Evolutionary conservation across 164 flowering plant genomes (phyloP).

Genomic region (Sextonia rubra): DNA sequence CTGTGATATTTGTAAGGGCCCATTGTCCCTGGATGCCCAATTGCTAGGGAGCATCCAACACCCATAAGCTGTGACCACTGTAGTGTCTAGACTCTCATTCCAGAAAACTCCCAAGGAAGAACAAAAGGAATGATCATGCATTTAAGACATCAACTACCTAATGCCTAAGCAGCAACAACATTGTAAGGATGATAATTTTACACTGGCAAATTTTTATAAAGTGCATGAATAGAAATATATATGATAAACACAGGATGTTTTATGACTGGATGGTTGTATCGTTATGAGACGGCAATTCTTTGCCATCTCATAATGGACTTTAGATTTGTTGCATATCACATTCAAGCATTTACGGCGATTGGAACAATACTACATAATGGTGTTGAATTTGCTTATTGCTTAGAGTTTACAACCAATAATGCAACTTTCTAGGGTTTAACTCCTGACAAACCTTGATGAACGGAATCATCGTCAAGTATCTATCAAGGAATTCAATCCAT

Average conservation of each 20-base stretch:
- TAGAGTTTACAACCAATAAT: not conserved
- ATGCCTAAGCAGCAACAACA: not conserved
- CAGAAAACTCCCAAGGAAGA: not conserved
- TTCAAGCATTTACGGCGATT: not conserved
- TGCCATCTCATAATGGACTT: not conserved
- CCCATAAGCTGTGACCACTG: not conserved
- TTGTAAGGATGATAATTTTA: not conserved
- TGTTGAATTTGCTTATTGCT: not conserved
- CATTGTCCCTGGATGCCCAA: not conserved
- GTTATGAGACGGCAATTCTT: not conserved
- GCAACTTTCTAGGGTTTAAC: not conserved
- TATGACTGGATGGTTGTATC: not conserved
- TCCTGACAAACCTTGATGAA: not conserved
- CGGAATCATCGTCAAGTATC: not conserved
- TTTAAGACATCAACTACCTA: not conserved
- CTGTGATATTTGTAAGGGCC: slow-evolving; percentile 4
- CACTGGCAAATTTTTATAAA: not conserved
- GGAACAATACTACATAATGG: not conserved
- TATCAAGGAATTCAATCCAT: not conserved
- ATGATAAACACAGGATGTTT: not conserved
- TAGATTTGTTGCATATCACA: not conserved
- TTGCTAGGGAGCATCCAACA: not conserved
- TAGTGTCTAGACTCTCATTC: not conserved
- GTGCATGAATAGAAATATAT: not conserved
- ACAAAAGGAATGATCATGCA: not conserved